Evolutionary conservation across 2,329 filamentous ascomycete species (phyloP).

Genomic region (Coniochaeta pulveracea): DNA sequence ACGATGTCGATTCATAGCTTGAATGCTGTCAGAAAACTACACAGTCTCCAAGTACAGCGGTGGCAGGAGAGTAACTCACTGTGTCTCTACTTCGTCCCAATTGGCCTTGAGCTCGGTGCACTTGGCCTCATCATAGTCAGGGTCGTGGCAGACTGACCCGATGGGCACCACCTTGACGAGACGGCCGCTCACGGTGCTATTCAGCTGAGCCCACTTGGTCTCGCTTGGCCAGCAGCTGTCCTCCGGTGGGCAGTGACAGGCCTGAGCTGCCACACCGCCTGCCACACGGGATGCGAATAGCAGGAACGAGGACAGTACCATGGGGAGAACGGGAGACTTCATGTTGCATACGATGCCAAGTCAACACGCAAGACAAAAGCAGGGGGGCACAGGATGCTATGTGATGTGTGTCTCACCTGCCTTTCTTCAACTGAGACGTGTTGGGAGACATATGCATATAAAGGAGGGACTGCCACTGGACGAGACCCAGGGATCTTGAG

Average conservation of each 20-base stretch:
- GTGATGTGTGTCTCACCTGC: too few species aligned
- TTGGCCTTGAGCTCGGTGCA: constrained; percentile 22
- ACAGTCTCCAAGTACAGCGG: neutral
- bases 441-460: too few species aligned
- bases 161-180: constrained; percentile 32
- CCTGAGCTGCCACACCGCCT: constrained; percentile 1
- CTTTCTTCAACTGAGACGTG: too few species aligned
- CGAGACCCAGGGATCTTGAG: too few species aligned
- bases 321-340: too few species aligned
- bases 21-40: neutral
- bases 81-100: constrained; percentile 13
- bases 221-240: constrained; percentile 1
- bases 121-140: constrained; percentile 21
- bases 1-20: constrained; percentile 16
- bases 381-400: too few species aligned
- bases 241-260: constrained; percentile 1
- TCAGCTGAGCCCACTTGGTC: constrained; percentile 27
- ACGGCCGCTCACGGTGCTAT: constrained; percentile 28
- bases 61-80: constrained; percentile 12
- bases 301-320: neutral
- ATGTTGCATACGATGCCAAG: too few species aligned
- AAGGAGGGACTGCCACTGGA: too few species aligned
- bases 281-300: constrained; percentile 1
- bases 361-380: too few species aligned
- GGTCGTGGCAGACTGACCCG: constrained; percentile 32